Evolutionary conservation across 306 rosid species (phyloP).

Genomic region (Lotus japonicus): DNA sequence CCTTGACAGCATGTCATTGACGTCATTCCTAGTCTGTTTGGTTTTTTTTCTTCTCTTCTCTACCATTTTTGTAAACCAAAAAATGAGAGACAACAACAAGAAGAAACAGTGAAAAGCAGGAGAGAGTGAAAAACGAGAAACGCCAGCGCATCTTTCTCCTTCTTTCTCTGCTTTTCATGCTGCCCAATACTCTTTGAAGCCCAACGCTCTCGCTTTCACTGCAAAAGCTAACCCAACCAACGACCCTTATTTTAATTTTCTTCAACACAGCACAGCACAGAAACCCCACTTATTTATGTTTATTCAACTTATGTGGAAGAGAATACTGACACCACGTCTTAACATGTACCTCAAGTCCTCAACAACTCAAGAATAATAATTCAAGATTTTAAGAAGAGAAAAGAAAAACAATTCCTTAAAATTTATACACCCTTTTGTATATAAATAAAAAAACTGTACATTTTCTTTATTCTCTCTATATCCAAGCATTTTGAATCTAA

Average conservation of each 20-base stretch:
- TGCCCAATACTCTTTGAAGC: conserved; percentile 4
- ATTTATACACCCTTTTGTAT: conserved; percentile 31
- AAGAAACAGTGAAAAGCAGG: conserved; percentile 23
- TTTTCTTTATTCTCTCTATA: conserved; percentile 46
- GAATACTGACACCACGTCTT: neutral
- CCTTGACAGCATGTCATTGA: too few relatives aligned
- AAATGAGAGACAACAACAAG: neutral
- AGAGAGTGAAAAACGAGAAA: conserved; percentile 30
- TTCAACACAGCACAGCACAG: neutral
- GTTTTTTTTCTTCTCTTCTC: too few relatives aligned
- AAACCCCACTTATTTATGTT: conserved; percentile 15
- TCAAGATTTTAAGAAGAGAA: neutral
- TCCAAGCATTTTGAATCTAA: conserved; percentile 37
- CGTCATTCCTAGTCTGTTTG: too few relatives aligned
- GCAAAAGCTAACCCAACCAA: conserved; percentile 32
- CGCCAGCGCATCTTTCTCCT: conserved; percentile 35
- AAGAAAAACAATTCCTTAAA: neutral
- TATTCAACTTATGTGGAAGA: conserved; percentile 5
- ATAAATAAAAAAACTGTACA: conserved; percentile 46
- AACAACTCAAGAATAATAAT: neutral
- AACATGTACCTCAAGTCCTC: conserved; percentile 9
- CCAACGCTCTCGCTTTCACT: conserved; percentile 37
- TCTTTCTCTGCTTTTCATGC: conserved; percentile 74
- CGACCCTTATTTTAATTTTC: conserved; percentile 12
- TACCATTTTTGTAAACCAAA: too few relatives aligned